phyloP scores from a whole-genome alignment of 345 rosid genomes.

The Bruguiera gymnorhiza region DNA sequence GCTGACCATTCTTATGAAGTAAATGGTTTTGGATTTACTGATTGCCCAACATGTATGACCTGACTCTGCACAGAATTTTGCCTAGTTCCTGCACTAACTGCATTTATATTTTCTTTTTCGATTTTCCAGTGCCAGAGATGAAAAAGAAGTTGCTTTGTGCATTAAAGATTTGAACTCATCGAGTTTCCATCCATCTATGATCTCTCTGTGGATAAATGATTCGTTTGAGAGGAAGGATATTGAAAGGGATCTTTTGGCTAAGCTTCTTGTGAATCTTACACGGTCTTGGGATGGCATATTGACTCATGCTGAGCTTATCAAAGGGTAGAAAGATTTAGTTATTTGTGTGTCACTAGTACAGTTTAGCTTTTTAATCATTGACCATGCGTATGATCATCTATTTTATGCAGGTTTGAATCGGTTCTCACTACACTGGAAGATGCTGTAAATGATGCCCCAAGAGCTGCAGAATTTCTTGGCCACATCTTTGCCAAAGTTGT shows the following conservation, averaged over 20 bases:
- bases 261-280: constrained; percentile 71
- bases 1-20: too few species aligned
- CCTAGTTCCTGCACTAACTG: too few species aligned
- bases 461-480: constrained; percentile 84
- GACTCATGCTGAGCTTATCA: constrained; percentile 46
- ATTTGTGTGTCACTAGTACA: background rate
- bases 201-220: constrained; percentile 89
- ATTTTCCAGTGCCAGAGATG: constrained; percentile 74
- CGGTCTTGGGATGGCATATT: constrained; percentile 47
- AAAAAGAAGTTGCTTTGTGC: constrained; percentile 77
- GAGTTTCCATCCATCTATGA: constrained; percentile 77
- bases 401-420: constrained; percentile 54
- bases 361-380: background rate
- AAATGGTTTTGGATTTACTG: too few species aligned
- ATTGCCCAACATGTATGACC: too few species aligned
- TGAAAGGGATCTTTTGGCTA: constrained; percentile 78
- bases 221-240: constrained; percentile 91
- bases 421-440: constrained; percentile 79
- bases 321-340: constrained; percentile 56
- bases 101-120: background rate
- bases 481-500: constrained; percentile 55
- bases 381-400: background rate
- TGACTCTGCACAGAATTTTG: too few species aligned
- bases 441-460: constrained; percentile 88
- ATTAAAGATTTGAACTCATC: constrained; percentile 77